A percentile compares a stretch with the other conserved stretches of the same genome.
phyloP scores from a whole-genome alignment of 2,329 filamentous ascomycete species.

The Colletotrichum echinochloae region DNA sequence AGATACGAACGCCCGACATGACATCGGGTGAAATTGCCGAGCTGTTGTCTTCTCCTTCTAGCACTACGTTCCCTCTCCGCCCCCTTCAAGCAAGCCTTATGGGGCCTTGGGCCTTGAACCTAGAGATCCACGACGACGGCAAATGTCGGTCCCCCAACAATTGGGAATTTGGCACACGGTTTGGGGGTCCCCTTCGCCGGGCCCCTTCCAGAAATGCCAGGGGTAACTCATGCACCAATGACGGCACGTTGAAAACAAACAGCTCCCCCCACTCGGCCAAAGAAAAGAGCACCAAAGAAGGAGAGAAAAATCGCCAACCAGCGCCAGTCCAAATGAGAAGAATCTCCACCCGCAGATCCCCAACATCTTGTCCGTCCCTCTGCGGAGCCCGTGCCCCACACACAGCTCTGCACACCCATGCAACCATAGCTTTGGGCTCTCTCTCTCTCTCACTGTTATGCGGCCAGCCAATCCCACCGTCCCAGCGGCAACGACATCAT shows the following conservation, averaged over 20 bases:
- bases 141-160: constrained; percentile 38
- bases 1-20: not conserved
- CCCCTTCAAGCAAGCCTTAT: not conserved
- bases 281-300: constrained; percentile 8
- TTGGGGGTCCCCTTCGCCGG: constrained; percentile 37
- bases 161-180: constrained; percentile 33
- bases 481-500: constrained; percentile 18
- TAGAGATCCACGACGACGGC: constrained; percentile 20
- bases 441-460: not conserved
- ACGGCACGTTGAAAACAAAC: constrained; percentile 15
- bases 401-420: not conserved
- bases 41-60: not conserved
- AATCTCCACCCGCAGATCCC: constrained; percentile 54
- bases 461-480: not conserved
- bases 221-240: constrained; percentile 25
- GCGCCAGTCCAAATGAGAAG: constrained; percentile 36
- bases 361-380: constrained; percentile 56
- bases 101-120: not conserved
- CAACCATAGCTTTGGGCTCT: not conserved
- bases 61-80: no score
- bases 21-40: constrained; percentile 2
- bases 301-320: constrained; percentile 28
- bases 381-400: constrained; percentile 25
- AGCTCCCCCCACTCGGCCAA: constrained; percentile 19
- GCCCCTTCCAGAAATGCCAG: constrained; percentile 40